Evolutionary conservation across 163 green algal species (phyloP), one percentile per base, ranked within the genome.

Genomic region (Volvox carteri): DNA sequence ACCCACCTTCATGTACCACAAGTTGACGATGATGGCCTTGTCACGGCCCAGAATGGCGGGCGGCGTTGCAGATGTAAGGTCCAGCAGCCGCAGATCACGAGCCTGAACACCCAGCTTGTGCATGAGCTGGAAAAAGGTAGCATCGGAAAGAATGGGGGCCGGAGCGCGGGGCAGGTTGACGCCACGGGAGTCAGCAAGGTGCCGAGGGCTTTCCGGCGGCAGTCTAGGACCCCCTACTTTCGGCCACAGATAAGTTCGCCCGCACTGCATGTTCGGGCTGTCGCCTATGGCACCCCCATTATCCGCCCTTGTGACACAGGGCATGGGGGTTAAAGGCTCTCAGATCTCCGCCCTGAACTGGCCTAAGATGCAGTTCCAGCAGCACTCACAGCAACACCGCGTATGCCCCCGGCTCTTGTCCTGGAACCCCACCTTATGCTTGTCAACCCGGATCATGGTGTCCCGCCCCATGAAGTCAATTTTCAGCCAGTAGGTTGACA

Each of bases 41-140:
- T 99, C 97, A 39, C 97, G 97, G 42, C 92, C 95, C 76, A 99
- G 94, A 60, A 99, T 96, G 67, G 97, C 96, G 1, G 94, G 96
- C 14, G 97, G 96, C 9, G 84, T 84, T 48, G 52, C 50, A 39
- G 70, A 75, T 16, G 68, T 83, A 16, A 96, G 92, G 72, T 98
- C 96, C 75, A 98, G 90, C 83, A 98, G 50, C 6, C 92, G 90
- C 83, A 94, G 73, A 84, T 94, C 92, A 70, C 78, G 92, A 18
- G 93, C 89, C 87, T 96, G 95, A 44, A 97, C 91, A 19, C 94
- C 93, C 56, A 96, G 90, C 39, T 91, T 84, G 28, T 93, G 89
- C 25, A 89, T 94, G 7, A 96, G 75, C 23, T 78, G 79, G 4
- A 37, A 28, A 23, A 42, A 28, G 62, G n/a, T 48, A n/a, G n/a